Evolutionary conservation across 345 rosid genomes (phyloP), one percentile per base, ranked within the genome.

Genomic region (Linum trigynum): DNA sequence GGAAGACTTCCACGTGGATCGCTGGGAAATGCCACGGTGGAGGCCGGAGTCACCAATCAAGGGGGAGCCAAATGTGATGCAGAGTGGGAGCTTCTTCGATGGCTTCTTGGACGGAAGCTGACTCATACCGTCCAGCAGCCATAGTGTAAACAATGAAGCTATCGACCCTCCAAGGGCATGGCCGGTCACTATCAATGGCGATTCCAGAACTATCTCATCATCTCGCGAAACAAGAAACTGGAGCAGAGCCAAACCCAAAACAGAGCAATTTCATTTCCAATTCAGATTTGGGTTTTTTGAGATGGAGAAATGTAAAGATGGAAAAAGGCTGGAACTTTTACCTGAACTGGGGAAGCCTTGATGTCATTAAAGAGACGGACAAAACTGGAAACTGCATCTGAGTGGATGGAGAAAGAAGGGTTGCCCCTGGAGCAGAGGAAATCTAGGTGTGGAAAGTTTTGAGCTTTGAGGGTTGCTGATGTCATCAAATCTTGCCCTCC

Each of bases 61-160:
- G 0, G 96, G 90, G 0, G 83, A 77, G 10, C 96, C 94, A 57
- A 84, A 91, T 0, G 96, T 88, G 73, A 91, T 69, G 78, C 96
- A 88, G 42, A 88, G 76, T 0, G 83, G 89, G 11, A 38, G 81
- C 61, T 62, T 72, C 10, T 15, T 23, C 4, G 45, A 55, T 1
- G 66, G 53, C 11, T 48, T 48, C 11, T 58, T 39, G 0, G 59
- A 4, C 73, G 15, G 48, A 84, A 63, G 35, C n/a, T 64, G 48
- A 10, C 53, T 48, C 14, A 48, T 12, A 15, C 15, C 14, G 53
- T 78, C 80, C 5, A 86, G 77, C 74, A 91, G 75, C 86, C 83
- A 79, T 38, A 91, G 65, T 2, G 91, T 82, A 64, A 84, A 85
- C 59, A 91, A 90, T 59, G 84, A 80, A 38, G 96, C 97, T 35